These are phyloP conservation scores for Flaveria brownii DNA, from an alignment of 129 eudicot species.

Conservation along the genomic window DNA sequence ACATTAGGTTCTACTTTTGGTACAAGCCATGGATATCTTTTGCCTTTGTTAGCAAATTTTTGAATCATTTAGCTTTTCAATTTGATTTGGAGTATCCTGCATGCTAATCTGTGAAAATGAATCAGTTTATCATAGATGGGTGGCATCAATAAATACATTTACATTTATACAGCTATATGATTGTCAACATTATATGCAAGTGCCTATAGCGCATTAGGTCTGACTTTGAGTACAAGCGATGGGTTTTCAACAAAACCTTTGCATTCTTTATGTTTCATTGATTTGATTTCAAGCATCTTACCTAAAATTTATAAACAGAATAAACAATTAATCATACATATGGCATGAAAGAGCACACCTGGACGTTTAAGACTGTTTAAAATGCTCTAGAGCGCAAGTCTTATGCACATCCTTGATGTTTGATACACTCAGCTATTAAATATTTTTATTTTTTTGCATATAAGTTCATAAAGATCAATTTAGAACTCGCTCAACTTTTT, in stretches of 20 bases:
- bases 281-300: conserved; percentile 1
- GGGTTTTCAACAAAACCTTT: not conserved
- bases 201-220: no score
- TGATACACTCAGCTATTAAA: not conserved
- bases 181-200: no score
- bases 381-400: not conserved
- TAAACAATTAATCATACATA: not conserved
- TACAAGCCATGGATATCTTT: no score
- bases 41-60: no score
- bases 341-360: not conserved
- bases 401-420: conserved; percentile 7
- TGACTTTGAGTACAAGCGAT: no score
- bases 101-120: no score
- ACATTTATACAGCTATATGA: no score
- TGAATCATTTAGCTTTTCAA: no score
- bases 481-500: not conserved
- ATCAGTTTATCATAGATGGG: no score
- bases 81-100: no score
- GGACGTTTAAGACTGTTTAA: not conserved
- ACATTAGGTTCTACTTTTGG: no score
- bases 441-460: not conserved
- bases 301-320: not conserved
- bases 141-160: no score
- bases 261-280: not conserved
- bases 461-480: conserved; percentile 5